Evolutionary conservation across 1,139 yeast genomes (phyloP).

Genomic region (Arxiozyma slooffiae): DNA sequence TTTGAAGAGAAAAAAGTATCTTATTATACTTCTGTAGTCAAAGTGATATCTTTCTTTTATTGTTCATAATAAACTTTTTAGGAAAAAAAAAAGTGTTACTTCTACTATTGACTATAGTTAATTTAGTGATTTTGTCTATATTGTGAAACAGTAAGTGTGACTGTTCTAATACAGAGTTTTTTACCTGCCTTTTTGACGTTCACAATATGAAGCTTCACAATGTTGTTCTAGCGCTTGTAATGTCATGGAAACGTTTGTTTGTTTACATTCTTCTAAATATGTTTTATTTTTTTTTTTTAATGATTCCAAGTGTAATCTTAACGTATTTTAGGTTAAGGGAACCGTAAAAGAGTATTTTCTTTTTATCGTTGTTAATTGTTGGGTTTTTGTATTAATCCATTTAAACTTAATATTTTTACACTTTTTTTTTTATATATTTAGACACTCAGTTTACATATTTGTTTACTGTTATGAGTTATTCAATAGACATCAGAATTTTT

Average conservation of each 20-base stretch:
- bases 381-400: neutral
- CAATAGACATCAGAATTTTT: too few species aligned
- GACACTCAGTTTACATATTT: neutral
- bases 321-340: conserved; percentile 3
- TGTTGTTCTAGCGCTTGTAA: conserved; percentile 6
- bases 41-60: conserved; percentile 8
- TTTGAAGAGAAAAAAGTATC: conserved; percentile 31
- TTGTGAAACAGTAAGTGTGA: conserved; percentile 2
- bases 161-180: neutral
- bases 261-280: neutral
- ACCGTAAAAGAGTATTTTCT: neutral
- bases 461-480: too few species aligned
- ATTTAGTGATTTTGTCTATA: conserved; percentile 1
- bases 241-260: neutral
- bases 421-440: neutral
- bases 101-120: neutral
- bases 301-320: neutral
- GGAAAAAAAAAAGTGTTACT: conserved; percentile 15
- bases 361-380: too few species aligned
- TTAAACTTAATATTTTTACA: neutral
- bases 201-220: neutral
- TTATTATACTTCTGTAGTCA: conserved; percentile 19
- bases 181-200: neutral
- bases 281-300: neutral
- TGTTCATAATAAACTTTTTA: conserved; percentile 12